A percentile compares a stretch with the other conserved stretches of the same genome.
Evolutionary conservation across 805 yeast species (phyloP).

Genomic region (Kregervanrija fluxuum): DNA sequence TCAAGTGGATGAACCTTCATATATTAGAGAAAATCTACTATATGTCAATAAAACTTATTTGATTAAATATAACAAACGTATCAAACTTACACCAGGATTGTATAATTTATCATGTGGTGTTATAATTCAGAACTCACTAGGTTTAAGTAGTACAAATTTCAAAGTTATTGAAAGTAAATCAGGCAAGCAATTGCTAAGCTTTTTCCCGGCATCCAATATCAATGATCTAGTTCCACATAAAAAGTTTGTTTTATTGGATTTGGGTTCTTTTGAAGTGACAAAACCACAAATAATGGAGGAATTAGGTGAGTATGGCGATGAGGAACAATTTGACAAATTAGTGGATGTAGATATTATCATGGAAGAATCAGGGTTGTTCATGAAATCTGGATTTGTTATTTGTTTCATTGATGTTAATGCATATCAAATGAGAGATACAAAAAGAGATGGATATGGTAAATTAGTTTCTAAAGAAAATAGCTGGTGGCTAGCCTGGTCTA

Average conservation of each 20-base stretch:
- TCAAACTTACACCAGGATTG: slow-evolving; percentile 41
- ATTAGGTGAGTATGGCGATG: background rate
- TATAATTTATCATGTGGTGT: slow-evolving; percentile 47
- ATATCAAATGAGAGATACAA: slow-evolving; percentile 13
- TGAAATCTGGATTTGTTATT: slow-evolving; percentile 44
- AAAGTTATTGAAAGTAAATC: slow-evolving; percentile 30
- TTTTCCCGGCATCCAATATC: slow-evolving; percentile 51
- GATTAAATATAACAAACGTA: slow-evolving; percentile 36
- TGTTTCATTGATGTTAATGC: slow-evolving; percentile 30
- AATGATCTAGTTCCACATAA: slow-evolving; percentile 50
- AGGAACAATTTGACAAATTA: slow-evolving; percentile 17
- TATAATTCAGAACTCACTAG: slow-evolving; percentile 45
- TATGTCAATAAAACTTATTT: slow-evolving; percentile 44
- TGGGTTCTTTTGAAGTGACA: slow-evolving; percentile 37
- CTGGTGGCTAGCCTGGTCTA: slow-evolving; percentile 28
- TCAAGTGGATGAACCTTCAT: slow-evolving; percentile 41
- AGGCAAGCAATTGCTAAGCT: slow-evolving; percentile 30
- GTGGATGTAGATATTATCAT: slow-evolving; percentile 35
- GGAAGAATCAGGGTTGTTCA: slow-evolving; percentile 50
- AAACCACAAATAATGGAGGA: background rate
- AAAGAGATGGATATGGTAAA: slow-evolving; percentile 3
- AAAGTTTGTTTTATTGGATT: slow-evolving; percentile 40
- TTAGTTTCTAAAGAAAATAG: slow-evolving; percentile 6
- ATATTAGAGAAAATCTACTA: slow-evolving; percentile 28
- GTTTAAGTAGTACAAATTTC: slow-evolving; percentile 53